A percentile compares a stretch with the other conserved stretches of the same genome.
These are phyloP conservation scores for Pinus tabuliformis DNA, from an alignment of 75 land plant species.

Conservation along the genomic window DNA sequence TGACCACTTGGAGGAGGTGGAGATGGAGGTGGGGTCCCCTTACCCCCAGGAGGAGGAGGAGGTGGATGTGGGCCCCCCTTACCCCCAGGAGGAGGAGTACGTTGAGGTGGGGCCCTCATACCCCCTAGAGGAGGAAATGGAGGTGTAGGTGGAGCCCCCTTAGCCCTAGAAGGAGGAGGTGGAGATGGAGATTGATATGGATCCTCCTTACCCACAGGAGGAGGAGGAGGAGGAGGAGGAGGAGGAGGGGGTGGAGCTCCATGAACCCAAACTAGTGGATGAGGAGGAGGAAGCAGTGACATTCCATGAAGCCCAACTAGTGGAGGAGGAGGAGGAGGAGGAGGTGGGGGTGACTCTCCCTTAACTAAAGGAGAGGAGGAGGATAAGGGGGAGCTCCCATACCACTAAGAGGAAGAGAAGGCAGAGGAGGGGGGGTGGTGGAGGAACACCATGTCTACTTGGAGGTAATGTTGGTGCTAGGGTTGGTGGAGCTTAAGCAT, in stretches of 20 bases:
- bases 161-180: conserved; percentile 14
- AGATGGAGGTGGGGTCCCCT: conserved; percentile 13
- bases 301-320: not conserved
- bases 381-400: conserved; percentile 15
- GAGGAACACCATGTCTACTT: not conserved
- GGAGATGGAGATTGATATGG: conserved; percentile 15
- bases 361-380: conserved; percentile 7
- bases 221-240: too few species aligned
- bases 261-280: not conserved
- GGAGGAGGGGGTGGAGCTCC: conserved; percentile 14
- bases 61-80: conserved; percentile 8
- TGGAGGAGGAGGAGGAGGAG: conserved; percentile 33
- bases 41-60: conserved; percentile 18
- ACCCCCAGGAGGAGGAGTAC: conserved; percentile 12
- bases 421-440: conserved; percentile 11
- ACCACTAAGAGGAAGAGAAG: conserved; percentile 3
- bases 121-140: conserved; percentile 20
- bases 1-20: conserved; percentile 16
- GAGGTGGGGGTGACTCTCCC: conserved; percentile 16
- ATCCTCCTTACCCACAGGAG: too few species aligned
- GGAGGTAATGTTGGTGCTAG: not conserved
- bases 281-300: conserved; percentile 26
- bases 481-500: not conserved
- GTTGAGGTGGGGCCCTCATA: conserved; percentile 20
- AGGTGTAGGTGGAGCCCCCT: conserved; percentile 15